Evolutionary conservation across 2,329 filamentous ascomycete species (phyloP), one percentile per base, ranked within the genome.

Genomic region (Purpureocillium takamizusanense): DNA sequence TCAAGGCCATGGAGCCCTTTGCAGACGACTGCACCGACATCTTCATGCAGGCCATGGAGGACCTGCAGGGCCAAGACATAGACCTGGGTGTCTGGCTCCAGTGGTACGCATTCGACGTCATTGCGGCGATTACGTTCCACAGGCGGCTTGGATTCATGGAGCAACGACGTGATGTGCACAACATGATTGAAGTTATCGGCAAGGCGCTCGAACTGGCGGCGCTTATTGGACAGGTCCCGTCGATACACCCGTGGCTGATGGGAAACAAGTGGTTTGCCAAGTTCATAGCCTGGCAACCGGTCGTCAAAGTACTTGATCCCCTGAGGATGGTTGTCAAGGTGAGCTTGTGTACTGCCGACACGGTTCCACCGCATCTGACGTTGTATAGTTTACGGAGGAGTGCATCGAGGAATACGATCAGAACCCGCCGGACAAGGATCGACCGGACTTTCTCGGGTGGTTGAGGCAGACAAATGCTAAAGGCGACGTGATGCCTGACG

Each of bases 91-190:
- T 60, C 47, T 80, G 76, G 76, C 56, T 81, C 32, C 76, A 81
- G 40, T 80, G 68, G 54, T 81, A 76, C 49, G 77, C 78, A 0
- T 81, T 81, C 46, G 77, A 81, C 52, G 76, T 79, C 3, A 77
- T 80, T 43, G 73, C 74, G 2, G 67, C 74, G 28, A 61, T 80
- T 42, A 80, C 75, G 0, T 81, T 76, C 61, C 74, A 70, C 44
- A 73, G 74, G 46, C 62, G 72, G 3, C 62, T 80, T 31, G 79
- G 78, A 0, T 83, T 82, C 46, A 59, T 83, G 10, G 74, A 83
- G 40, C 61, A 67, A 39, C 70, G 77, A 31, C 58, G 66, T 44
- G 79, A 83, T 50, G 68, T 82, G n/a, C 74, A 78, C 41, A 69
- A 71, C 4, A 78, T 81, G 38, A 66, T 81, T n/a, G 8, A 13